Evolutionary conservation across 2,329 filamentous ascomycete species (phyloP).

Genomic region (Fusarium udum): DNA sequence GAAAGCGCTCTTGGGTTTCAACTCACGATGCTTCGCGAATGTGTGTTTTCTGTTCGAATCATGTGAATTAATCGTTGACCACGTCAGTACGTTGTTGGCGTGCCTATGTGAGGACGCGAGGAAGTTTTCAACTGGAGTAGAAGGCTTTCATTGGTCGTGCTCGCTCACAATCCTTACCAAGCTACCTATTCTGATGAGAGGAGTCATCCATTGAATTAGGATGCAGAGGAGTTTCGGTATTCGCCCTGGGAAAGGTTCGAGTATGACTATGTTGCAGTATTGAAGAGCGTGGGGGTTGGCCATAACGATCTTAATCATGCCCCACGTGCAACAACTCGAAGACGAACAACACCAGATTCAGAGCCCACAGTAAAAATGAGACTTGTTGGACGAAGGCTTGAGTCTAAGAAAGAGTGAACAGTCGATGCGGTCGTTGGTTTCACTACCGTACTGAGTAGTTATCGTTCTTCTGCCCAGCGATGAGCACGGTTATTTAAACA

Average conservation of each 20-base stretch:
- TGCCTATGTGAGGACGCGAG: constrained; percentile 5
- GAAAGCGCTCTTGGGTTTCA: not conserved
- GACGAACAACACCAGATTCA: not conserved
- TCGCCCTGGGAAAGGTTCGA: constrained; percentile 16
- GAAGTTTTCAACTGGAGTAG: not conserved
- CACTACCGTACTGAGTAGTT: not conserved
- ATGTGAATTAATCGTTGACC: not conserved
- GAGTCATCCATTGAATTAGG: constrained; percentile 5
- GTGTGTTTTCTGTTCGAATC: not conserved
- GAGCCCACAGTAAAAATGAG: not conserved
- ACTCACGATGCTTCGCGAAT: not conserved
- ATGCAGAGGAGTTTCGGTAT: constrained; percentile 7
- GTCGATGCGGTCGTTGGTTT: not conserved
- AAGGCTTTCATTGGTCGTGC: not conserved
- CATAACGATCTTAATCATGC: constrained; percentile 4
- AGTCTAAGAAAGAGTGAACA: not conserved
- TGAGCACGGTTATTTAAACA: not conserved
- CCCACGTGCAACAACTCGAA: constrained; percentile 17
- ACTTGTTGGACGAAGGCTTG: not conserved
- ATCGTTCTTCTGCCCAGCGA: not conserved
- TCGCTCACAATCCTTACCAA: not conserved
- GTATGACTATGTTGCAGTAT: not conserved
- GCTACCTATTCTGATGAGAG: not conserved
- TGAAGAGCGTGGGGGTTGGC: constrained; percentile 25
- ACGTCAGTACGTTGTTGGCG: not conserved